These are phyloP conservation scores for Salisapilia sapeloensis DNA, from an alignment of 352 stramenopile genomes.

Conservation along the genomic window DNA sequence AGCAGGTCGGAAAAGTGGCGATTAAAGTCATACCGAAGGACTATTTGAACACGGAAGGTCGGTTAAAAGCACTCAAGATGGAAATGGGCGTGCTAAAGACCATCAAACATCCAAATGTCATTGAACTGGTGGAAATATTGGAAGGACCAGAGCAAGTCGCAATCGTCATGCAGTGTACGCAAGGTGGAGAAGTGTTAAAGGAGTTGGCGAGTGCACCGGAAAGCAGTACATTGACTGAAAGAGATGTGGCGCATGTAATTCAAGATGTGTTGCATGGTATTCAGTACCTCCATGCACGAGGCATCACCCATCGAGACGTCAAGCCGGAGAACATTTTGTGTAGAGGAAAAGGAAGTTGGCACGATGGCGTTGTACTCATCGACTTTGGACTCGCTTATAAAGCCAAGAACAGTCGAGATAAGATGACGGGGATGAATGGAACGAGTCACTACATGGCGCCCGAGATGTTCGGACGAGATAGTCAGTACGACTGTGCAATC, in stretches of 20 bases:
- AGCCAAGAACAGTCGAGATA: conserved; percentile 11
- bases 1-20: conserved; percentile 25
- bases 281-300: conserved; percentile 40
- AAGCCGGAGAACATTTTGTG: conserved; percentile 78
- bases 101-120: conserved; percentile 32
- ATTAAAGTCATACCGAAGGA: conserved; percentile 49
- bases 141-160: conserved; percentile 41
- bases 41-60: conserved; percentile 54
- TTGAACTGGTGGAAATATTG: conserved; percentile 49
- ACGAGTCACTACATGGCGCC: conserved; percentile 76
- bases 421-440: conserved; percentile 69
- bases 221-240: conserved; percentile 22
- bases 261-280: conserved; percentile 52
- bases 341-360: conserved; percentile 14
- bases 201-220: conserved; percentile 13
- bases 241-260: conserved; percentile 41
- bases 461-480: conserved; percentile 56
- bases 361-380: conserved; percentile 43
- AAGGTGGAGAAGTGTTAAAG: conserved; percentile 46
- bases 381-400: conserved; percentile 69
- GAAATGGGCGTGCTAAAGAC: conserved; percentile 43
- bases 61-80: conserved; percentile 34
- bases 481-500: conserved; percentile 36
- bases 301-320: conserved; percentile 69
- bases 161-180: conserved; percentile 48